These are phyloP conservation scores for Garcia nutans DNA, from an alignment of 345 rosid genomes.

Conservation along the genomic window DNA sequence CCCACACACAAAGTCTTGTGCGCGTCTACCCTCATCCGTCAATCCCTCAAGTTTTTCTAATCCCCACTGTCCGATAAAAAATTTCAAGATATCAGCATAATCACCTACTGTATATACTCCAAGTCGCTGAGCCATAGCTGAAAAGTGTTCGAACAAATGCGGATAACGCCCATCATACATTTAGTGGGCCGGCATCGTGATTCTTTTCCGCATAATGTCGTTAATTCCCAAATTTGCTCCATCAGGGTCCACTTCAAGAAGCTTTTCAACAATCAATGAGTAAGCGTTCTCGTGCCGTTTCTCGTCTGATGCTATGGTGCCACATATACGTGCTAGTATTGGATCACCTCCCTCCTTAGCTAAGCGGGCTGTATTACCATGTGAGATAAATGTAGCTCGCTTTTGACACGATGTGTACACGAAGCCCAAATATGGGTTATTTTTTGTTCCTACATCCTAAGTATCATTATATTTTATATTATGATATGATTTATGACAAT, in stretches of 20 bases:
- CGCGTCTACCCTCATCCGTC: slow-evolving; percentile 52
- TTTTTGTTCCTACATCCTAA: slow-evolving; percentile 66
- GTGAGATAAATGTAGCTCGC: slow-evolving; percentile 78
- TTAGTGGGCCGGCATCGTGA: slow-evolving; percentile 72
- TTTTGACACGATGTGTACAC: slow-evolving; percentile 90
- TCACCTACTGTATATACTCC: slow-evolving; percentile 68
- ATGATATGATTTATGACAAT: no score
- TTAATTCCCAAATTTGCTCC: slow-evolving; percentile 45
- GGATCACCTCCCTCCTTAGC: slow-evolving; percentile 61
- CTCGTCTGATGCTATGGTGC: slow-evolving; percentile 73
- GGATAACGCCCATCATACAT: slow-evolving; percentile 66
- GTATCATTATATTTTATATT: not conserved
- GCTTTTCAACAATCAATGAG: slow-evolving; percentile 53
- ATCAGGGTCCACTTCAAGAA: slow-evolving; percentile 57
- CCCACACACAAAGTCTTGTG: slow-evolving; percentile 56
- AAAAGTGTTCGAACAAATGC: slow-evolving; percentile 53
- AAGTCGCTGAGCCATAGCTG: slow-evolving; percentile 60
- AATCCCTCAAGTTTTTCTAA: slow-evolving; percentile 60
- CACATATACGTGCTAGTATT: slow-evolving; percentile 59
- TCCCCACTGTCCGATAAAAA: slow-evolving; percentile 56
- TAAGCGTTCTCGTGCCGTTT: slow-evolving; percentile 71
- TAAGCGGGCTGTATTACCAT: slow-evolving; percentile 72
- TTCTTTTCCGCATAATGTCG: slow-evolving; percentile 64
- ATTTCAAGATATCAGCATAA: slow-evolving; percentile 69
- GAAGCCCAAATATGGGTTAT: slow-evolving; percentile 76